Base-by-base conservation (phyloP, 2,329 filamentous ascomycete genomes). In the Alternaria hordeiaustralica region DNA sequence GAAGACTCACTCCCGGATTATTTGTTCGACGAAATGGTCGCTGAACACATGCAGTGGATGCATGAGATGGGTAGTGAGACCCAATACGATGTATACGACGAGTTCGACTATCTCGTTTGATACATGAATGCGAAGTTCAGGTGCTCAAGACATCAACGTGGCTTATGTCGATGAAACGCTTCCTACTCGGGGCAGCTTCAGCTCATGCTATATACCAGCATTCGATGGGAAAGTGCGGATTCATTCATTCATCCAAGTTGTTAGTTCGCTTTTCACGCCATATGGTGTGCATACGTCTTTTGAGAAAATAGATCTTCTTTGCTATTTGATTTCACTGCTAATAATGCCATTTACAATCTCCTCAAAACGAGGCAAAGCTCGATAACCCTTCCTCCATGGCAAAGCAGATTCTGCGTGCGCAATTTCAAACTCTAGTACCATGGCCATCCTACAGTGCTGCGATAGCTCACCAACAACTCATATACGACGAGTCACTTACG, bases 41-140 rank as follows among this genome's bases (percentile, higher is more conserved):
- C 26, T 26, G 18, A 28, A 18, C 64, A 67, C 41, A 28, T 43
- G 23, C 45, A 62, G 33, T 67, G 64, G 61, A 66, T 66, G 64
- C 33, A 18, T 9, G 58, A 64, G 20, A 15, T 43, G 15, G 20
- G 41, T 30, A 26, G 30, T 18, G 44, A 63, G 8, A 36, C 55
- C 8, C 57, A 53, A n/a, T 20, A 26, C 21, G 33, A 55, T 12
- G 43, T 6, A 11, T 49, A 53, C 12, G 46, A 58, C 47, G 6
- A 41, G 18, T 50, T 26, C 18, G 49, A 50, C 18, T 59, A 23
- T 30, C 49, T 55, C 26, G 25, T 49, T 25, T 58, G 25, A 58
- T 47, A 30, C 18, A 12, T 15, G 41, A 55, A 15, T 20, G 55
- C 30, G 11, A 26, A 21, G 15, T 30, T 21, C 11, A 18, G 15